Conservation (phyloP, 768 basidiomycete species). For the Boletellus emodensis region DNA sequence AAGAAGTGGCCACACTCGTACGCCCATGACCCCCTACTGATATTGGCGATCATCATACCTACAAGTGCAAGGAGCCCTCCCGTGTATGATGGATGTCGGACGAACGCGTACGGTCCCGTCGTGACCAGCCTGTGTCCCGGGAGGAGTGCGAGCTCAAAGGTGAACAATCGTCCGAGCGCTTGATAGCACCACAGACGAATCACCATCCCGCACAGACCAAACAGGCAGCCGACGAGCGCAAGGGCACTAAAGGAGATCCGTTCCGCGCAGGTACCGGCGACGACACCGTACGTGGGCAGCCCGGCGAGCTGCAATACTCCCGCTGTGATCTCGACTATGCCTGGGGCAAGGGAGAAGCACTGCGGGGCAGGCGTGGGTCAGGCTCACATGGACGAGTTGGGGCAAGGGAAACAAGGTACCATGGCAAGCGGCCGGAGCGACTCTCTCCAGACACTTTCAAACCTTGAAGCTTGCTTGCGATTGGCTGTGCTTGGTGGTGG, state of each 20-base stretch:
- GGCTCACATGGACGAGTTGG: background rate
- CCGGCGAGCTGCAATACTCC: background rate
- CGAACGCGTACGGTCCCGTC: conserved; percentile 11
- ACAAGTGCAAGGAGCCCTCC: conserved; percentile 3
- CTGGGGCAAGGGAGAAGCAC: conserved; percentile 3
- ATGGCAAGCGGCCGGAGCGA: background rate
- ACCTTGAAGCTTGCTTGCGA: background rate
- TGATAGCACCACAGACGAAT: conserved; percentile 36
- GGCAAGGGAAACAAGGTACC: background rate
- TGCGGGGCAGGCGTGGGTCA: background rate
- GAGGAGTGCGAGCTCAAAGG: conserved; percentile 34
- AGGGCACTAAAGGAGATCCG: conserved; percentile 3
- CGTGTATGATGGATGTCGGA: conserved; percentile 14
- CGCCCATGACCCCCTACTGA: conserved; percentile 12
- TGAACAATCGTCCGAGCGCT: conserved; percentile 36
- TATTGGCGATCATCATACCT: conserved; percentile 8
- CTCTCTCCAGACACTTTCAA: background rate
- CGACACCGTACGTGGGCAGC: background rate
- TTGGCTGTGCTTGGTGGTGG: background rate
- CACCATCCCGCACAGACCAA: conserved; percentile 23
- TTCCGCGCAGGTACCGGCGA: conserved; percentile 2
- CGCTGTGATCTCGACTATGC: background rate
- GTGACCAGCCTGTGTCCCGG: conserved; percentile 9
- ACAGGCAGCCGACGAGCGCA: conserved; percentile 1
- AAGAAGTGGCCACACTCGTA: conserved; percentile 4